Conservation (phyloP, 2,329 filamentous ascomycete species). For the Tolypocladium capitatum region DNA sequence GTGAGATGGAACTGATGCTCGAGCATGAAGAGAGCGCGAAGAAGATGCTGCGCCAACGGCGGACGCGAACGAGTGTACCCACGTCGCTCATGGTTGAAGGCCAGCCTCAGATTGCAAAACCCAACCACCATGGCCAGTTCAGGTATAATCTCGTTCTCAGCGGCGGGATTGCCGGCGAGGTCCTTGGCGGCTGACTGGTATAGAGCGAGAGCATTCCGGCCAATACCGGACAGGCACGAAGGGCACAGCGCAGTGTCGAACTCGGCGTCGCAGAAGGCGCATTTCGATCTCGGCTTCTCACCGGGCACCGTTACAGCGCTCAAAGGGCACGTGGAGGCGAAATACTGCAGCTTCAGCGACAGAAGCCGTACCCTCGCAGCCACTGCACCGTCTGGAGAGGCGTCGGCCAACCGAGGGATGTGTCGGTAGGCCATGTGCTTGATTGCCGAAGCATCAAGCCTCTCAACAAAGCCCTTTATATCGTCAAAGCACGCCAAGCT, state of each 20-base stretch:
- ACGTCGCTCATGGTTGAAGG: slow-evolving; percentile 7
- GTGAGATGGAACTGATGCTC: slow-evolving; percentile 33
- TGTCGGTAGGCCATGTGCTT: slow-evolving; percentile 25
- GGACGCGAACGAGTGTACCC: slow-evolving; percentile 4
- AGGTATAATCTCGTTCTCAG: slow-evolving; percentile 11
- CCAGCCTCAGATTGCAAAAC: slow-evolving; percentile 19
- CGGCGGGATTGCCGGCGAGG: background rate
- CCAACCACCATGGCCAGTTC: slow-evolving; percentile 22
- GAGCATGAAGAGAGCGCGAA: slow-evolving; percentile 36
- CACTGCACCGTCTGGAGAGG: slow-evolving; percentile 10
- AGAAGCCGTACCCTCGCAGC: slow-evolving; percentile 19
- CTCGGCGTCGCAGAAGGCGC: slow-evolving; percentile 10
- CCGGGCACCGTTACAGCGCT: slow-evolving; percentile 10
- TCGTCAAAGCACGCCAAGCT: slow-evolving; percentile 33
- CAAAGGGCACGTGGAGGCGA: slow-evolving; percentile 25
- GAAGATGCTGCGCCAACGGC: slow-evolving; percentile 17
- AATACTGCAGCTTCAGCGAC: slow-evolving; percentile 29
- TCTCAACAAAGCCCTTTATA: slow-evolving; percentile 29
- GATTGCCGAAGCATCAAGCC: slow-evolving; percentile 26
- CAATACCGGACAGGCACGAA: slow-evolving; percentile 12
- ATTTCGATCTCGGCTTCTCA: slow-evolving; percentile 10
- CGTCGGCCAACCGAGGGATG: slow-evolving; percentile 17
- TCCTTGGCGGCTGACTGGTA: slow-evolving; percentile 5
- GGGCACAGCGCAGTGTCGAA: slow-evolving; percentile 8
- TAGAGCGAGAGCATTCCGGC: slow-evolving; percentile 8